Evolutionary conservation across 1,284 basidiomycete genomes (phyloP).

Genomic region (Austroboletus novae-zelandiae): DNA sequence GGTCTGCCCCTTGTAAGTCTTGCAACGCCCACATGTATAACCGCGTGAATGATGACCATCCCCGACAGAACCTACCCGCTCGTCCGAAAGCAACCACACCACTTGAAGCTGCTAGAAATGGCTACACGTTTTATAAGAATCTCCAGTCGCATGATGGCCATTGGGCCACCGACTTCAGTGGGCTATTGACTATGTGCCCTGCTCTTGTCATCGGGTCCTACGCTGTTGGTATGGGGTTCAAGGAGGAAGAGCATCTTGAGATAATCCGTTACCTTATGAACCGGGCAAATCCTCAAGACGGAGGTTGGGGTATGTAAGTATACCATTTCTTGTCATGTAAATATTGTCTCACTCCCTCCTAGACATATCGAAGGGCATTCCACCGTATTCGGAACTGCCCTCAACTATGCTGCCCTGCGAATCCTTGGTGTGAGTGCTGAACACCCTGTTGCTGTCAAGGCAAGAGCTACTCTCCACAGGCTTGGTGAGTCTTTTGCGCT

Average conservation of each 20-base stretch:
- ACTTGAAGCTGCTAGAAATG: constrained; percentile 80
- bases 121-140: constrained; percentile 86
- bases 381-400: no score
- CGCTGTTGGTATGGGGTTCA: constrained; percentile 78
- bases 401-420: constrained; percentile 85
- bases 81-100: constrained; percentile 63
- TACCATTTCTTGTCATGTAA: no score
- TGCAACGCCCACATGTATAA: constrained; percentile 3
- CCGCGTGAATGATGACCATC: not conserved
- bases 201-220: constrained; percentile 94
- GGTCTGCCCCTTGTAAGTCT: constrained; percentile 70
- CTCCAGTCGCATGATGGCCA: constrained; percentile 93
- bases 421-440: constrained; percentile 83
- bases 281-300: no score
- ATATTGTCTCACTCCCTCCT: no score
- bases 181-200: constrained; percentile 91
- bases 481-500: constrained; percentile 49
- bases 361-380: no score
- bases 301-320: no score
- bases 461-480: constrained; percentile 74
- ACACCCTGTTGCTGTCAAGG: constrained; percentile 77
- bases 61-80: constrained; percentile 57
- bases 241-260: constrained; percentile 80
- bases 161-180: constrained; percentile 90
- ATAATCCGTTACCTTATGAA: constrained; percentile 91